A percentile compares a stretch with the other conserved stretches of the same genome.
Conservation (phyloP, 768 basidiomycete genomes). For the Tricholoma furcatifolium region DNA sequence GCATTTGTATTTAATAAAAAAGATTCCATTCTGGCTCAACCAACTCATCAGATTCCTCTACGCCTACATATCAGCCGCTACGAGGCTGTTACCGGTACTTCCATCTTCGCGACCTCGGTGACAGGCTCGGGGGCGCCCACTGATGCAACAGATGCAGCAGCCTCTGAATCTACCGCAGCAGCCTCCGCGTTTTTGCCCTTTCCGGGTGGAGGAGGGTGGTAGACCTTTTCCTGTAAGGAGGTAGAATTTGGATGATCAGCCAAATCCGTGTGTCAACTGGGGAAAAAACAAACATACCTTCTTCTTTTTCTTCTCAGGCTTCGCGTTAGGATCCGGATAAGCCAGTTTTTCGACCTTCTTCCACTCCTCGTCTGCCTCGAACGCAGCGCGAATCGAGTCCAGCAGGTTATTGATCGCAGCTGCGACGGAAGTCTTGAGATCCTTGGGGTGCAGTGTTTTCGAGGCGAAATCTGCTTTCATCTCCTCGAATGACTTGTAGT, state of each 20-base stretch:
- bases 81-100: conserved; percentile 3
- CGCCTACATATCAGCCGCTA: conserved; percentile 1
- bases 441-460: conserved; percentile 83
- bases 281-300: conserved; percentile 18
- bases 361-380: conserved; percentile 79
- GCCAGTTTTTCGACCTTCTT: conserved; percentile 72
- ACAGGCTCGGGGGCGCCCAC: conserved; percentile 10
- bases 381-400: conserved; percentile 78
- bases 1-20: conserved; percentile 12
- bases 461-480: conserved; percentile 73
- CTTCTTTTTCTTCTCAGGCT: conserved; percentile 70
- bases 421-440: conserved; percentile 79
- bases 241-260: not conserved
- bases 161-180: not conserved
- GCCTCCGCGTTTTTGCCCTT: conserved; percentile 60
- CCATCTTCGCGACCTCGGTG: not conserved
- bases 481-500: conserved; percentile 66
- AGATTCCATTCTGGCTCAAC: conserved; percentile 9
- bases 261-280: not conserved
- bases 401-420: conserved; percentile 73
- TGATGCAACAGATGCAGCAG: conserved; percentile 3
- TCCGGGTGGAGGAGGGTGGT: conserved; percentile 81
- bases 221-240: conserved; percentile 65
- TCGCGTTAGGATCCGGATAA: conserved; percentile 77
- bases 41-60: not conserved